Evolutionary conservation across 2,329 filamentous ascomycete genomes (phyloP).

Genomic region (Epichloe hybrida): DNA sequence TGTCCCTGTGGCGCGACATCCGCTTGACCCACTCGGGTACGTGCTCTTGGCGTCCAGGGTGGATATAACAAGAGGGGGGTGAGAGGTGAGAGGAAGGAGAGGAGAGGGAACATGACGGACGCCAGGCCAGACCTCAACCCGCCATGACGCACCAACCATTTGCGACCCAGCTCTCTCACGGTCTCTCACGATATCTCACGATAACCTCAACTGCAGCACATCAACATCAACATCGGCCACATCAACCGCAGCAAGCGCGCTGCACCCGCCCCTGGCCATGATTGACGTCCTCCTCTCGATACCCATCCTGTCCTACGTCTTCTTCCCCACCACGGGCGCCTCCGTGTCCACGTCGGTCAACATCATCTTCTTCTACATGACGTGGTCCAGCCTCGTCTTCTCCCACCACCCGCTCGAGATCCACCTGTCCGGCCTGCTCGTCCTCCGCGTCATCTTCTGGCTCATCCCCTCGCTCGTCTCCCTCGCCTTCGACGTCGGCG

Average conservation of each 20-base stretch:
- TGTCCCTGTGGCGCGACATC: too few species aligned
- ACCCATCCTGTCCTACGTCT: conserved; percentile 55
- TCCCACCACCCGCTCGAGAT: conserved; percentile 63
- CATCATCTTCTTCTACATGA: conserved; percentile 79
- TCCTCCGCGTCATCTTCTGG: conserved; percentile 56
- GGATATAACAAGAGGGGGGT: too few species aligned
- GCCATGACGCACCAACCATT: too few species aligned
- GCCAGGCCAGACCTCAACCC: too few species aligned
- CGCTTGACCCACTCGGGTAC: too few species aligned
- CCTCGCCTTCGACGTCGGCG: conserved; percentile 54
- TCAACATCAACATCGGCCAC: neutral
- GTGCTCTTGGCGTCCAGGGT: too few species aligned
- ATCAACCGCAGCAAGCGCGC: neutral
- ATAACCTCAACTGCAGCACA: neutral
- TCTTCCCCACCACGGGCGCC: conserved; percentile 40
- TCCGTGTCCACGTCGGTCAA: conserved; percentile 72
- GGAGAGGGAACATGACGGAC: too few species aligned
- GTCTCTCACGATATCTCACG: too few species aligned
- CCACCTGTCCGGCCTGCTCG: conserved; percentile 57
- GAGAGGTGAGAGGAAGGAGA: too few species aligned
- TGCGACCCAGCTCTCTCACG: too few species aligned
- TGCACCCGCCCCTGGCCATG: conserved; percentile 4
- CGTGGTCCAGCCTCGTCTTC: conserved; percentile 72
- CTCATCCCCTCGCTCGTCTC: conserved; percentile 60
- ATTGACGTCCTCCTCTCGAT: conserved; percentile 61